These are phyloP conservation scores for Saccharomyces uvarum DNA, from an alignment of 1,139 yeast genomes.

Conservation along the genomic window DNA sequence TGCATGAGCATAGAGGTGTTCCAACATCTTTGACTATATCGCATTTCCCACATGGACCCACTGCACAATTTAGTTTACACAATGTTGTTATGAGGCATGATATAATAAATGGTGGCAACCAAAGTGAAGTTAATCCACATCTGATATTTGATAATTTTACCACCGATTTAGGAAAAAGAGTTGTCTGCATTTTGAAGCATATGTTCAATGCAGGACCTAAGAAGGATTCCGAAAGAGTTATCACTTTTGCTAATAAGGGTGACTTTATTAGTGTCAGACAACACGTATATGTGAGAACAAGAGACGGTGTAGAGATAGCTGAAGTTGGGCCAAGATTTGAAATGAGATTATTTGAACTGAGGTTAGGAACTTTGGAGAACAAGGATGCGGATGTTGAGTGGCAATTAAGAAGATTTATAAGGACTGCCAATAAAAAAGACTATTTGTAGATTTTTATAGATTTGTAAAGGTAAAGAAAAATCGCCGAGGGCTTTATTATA, in stretches of 20 bases:
- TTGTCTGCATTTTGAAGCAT: conserved; percentile 73
- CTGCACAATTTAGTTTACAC: conserved; percentile 88
- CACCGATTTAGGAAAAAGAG: conserved; percentile 77
- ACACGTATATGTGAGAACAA: conserved; percentile 84
- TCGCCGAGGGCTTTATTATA: neutral
- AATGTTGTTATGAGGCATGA: conserved; percentile 94
- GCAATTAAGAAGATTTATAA: conserved; percentile 84
- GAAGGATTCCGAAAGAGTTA: conserved; percentile 77
- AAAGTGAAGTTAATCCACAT: conserved; percentile 89
- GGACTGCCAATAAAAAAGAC: conserved; percentile 93
- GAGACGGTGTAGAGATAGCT: conserved; percentile 83
- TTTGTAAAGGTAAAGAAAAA: neutral
- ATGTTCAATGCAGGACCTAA: conserved; percentile 96
- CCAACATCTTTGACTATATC: conserved; percentile 90
- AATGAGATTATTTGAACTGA: conserved; percentile 83
- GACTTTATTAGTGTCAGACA: conserved; percentile 92
- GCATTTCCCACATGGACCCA: conserved; percentile 97
- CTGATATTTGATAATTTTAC: conserved; percentile 85
- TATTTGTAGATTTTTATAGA: conserved; percentile 39
- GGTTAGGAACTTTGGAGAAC: conserved; percentile 85
- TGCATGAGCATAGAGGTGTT: conserved; percentile 97
- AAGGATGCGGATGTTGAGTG: conserved; percentile 98
- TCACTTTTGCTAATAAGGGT: conserved; percentile 82
- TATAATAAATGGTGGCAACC: conserved; percentile 75
- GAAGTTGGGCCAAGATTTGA: conserved; percentile 99